Evolutionary conservation across 345 rosid genomes (phyloP), one percentile per base, ranked within the genome.

Genomic region (Leavenworthia alabamica): DNA sequence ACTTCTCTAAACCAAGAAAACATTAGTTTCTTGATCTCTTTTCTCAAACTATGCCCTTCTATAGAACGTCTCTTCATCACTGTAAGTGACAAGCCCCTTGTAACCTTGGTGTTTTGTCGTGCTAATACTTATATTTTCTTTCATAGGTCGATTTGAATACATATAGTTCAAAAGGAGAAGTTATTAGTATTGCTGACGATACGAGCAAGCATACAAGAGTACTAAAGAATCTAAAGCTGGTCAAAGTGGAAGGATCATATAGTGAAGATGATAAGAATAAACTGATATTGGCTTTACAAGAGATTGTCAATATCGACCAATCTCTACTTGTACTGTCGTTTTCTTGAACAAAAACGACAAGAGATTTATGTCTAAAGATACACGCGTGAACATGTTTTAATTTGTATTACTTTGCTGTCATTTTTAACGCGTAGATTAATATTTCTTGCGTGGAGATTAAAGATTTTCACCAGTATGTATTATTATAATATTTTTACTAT

Each of bases 1-100:
- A 54, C 61, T 66, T 70, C 66, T 8, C 31, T 52, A 20, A 64
- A 68, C 64, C 67, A 63, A 54, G 74, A 53, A 64, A 78, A 76
- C 51, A 54, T 28, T 11, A 70, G 50, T 33, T 47, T 73, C 16
- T 12, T 83, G 7, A 65, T 82, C 60, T 64, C 75, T 35, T 85
- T 80, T 75, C 72, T 85, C 41, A 79, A 75, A 36, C 67, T 85
- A 4, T 82, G 85, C 16, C 87, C 85, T 39, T 75, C 82, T 0
- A 44, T 85, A 4, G 81, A 80, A 72, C 63, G 56, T 49, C 78
- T 84, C 49, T 79, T 81, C 53, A 62, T 82, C 3, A 75, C 79
- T 6, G 91, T 82, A 78, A 79, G 81, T 72, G 23, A 36, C 9
- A 51, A 59, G 3, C 31, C 44, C 5, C 7, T 50, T 59, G 49